Percentiles rank a stretch among this genome's conserved stretches.
phyloP scores from a whole-genome alignment of 2,329 filamentous ascomycete species.

The Fusarium piperis region DNA sequence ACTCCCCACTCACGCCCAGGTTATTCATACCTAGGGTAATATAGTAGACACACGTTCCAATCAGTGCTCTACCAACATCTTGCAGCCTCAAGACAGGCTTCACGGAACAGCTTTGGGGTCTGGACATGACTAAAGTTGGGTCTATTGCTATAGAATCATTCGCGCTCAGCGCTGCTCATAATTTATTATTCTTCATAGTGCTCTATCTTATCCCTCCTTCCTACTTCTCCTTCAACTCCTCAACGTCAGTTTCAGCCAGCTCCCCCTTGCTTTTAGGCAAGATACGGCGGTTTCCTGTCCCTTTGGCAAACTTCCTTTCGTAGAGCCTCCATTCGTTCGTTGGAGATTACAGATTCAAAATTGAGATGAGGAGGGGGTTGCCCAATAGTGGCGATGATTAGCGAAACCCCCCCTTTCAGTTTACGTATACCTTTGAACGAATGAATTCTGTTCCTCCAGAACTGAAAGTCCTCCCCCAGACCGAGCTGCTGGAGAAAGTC shows the following conservation, averaged over 20 bases:
- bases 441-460: conserved; percentile 9
- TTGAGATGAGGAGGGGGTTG: background rate
- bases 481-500: conserved; percentile 21
- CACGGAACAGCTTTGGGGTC: background rate
- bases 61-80: background rate
- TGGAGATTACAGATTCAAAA: too few relatives aligned
- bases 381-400: background rate
- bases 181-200: background rate
- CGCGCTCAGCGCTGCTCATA: background rate
- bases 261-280: background rate
- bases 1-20: background rate
- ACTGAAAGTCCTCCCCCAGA: conserved; percentile 15
- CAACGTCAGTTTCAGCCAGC: background rate
- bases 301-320: conserved; percentile 8
- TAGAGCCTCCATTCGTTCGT: background rate
- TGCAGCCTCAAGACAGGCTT: background rate
- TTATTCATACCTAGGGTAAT: background rate
- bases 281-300: background rate
- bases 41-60: background rate
- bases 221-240: background rate
- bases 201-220: background rate
- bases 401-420: too few relatives aligned
- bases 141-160: background rate
- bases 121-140: background rate
- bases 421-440: background rate